Evolutionary conservation across 2,329 filamentous ascomycete species (phyloP), one percentile per base, ranked within the genome.

Genomic region (Clarireedia sp.): DNA sequence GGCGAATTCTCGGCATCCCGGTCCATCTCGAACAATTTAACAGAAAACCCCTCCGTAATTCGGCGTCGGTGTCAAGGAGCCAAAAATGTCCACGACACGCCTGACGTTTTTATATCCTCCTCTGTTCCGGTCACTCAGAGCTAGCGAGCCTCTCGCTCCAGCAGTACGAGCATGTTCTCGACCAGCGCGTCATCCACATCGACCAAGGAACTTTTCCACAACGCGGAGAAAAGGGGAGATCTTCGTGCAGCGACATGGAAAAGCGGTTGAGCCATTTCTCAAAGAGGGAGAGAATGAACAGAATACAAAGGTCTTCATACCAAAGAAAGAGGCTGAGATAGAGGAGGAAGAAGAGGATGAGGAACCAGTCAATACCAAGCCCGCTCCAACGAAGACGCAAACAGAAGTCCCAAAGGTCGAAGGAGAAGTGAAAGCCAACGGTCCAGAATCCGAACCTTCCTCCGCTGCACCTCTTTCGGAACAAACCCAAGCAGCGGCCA

Each of bases 81-180:
- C 19, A 21, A 24, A 24, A 21, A 89, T 89, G 82, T 77, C 83
- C 60, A 75, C 79, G 23, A 73, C 75, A 58, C 77, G 85, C 64
- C 74, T 89, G 57, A 80, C 81, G 16, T 88, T 88, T 65, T 74
- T 89, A 17, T 88, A 87, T 62, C 84, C 86, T 46, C 81, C 83
- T 62, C 70, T 88, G 54, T 80, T 85, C 69, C 81, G 83, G 54
- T 74, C 77, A 16, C 68, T 77, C 60, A 74, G 77, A 60, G 62
- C 68, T 59, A 66, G 70, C 70, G 67, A 81, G 70, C 67, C 74
- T 69, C 41, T 72, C 60, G 29, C 69, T 23, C 71, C 73, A 68
- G 72, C 63, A 55, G 57, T 62, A 53, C 60, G 61, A 58, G 59
- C 61, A 67, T 61, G 66, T 62, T 64, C 62, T 37, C 57, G 54